Evolutionary conservation across 2,329 filamentous ascomycete genomes (phyloP).

Genomic region (Neofusicoccum ribis): DNA sequence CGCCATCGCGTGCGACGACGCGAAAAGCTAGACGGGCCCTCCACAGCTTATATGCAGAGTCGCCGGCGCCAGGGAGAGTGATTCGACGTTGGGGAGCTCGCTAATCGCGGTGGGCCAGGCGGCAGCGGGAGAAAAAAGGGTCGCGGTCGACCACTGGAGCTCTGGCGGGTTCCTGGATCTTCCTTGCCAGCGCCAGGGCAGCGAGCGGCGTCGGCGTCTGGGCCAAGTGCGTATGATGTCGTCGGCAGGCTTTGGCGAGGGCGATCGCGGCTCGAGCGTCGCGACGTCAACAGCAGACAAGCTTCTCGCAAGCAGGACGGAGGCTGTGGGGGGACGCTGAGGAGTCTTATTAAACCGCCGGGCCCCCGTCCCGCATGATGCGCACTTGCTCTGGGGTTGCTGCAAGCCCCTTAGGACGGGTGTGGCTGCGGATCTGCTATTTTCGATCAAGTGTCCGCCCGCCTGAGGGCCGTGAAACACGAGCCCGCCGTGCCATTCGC

Average conservation of each 20-base stretch:
- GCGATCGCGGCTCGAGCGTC: background rate
- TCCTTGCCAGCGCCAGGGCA: background rate
- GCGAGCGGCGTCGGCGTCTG: background rate
- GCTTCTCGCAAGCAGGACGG: background rate
- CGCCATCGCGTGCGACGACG: constrained; percentile 6
- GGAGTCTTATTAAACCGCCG: constrained; percentile 13
- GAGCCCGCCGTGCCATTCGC: background rate
- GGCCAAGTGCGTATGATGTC: no score
- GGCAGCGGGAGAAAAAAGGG: background rate
- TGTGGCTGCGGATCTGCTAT: constrained; percentile 19
- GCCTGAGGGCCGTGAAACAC: background rate
- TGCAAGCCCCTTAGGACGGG: constrained; percentile 7
- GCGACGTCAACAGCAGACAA: background rate
- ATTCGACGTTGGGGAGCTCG: background rate
- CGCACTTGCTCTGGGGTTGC: constrained; percentile 2
- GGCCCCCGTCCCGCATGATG: background rate
- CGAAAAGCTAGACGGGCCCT: background rate
- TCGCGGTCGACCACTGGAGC: background rate
- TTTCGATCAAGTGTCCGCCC: constrained; percentile 16
- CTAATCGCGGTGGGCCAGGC: background rate
- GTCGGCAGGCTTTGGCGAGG: background rate
- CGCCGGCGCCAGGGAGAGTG: no score
- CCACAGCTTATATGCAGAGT: no score
- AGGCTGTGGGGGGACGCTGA: background rate
- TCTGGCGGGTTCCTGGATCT: background rate